Conservation (phyloP, 495 filamentous ascomycete genomes). For the Aspergillus avenaceus region DNA sequence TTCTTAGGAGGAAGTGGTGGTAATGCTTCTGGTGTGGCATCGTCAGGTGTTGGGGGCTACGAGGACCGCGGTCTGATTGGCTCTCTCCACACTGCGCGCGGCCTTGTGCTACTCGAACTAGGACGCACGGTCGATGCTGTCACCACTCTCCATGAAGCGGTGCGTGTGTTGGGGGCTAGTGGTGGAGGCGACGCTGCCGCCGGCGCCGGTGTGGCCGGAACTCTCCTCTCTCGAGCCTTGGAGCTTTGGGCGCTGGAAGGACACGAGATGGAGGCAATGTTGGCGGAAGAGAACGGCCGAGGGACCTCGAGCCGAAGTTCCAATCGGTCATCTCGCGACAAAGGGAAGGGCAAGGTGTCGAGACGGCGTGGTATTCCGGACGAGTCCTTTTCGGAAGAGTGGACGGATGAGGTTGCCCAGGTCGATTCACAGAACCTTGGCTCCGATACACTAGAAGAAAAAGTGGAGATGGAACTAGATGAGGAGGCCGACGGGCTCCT, state of each 20-base stretch:
- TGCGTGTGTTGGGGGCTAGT: constrained; percentile 47
- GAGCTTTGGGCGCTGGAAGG: constrained; percentile 58
- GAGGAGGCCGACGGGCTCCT: constrained; percentile 37
- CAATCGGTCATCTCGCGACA: constrained; percentile 23
- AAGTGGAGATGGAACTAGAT: constrained; percentile 42
- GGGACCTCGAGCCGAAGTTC: constrained; percentile 16
- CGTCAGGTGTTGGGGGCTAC: constrained; percentile 42
- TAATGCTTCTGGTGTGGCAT: constrained; percentile 26
- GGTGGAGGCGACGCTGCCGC: constrained; percentile 57
- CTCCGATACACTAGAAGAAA: constrained; percentile 23
- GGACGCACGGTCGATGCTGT: constrained; percentile 64
- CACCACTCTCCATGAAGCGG: constrained; percentile 64
- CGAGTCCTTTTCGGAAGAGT: constrained; percentile 26
- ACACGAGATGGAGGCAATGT: constrained; percentile 19
- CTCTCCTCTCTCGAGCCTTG: constrained; percentile 68
- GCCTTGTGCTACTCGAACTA: constrained; percentile 68
- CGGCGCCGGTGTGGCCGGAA: constrained; percentile 67
- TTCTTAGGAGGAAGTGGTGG: constrained; percentile 38
- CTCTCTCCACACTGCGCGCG: constrained; percentile 46
- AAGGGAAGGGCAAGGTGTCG: constrained; percentile 21
- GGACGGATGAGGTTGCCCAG: constrained; percentile 36
- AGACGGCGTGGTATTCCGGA: constrained; percentile 23
- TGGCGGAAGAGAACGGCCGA: constrained; percentile 17
- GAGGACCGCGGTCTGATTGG: constrained; percentile 44
- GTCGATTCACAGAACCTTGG: constrained; percentile 12